These are phyloP conservation scores for Claviceps fusiformis DNA, from an alignment of 2,329 filamentous ascomycete species.

Conservation along the genomic window DNA sequence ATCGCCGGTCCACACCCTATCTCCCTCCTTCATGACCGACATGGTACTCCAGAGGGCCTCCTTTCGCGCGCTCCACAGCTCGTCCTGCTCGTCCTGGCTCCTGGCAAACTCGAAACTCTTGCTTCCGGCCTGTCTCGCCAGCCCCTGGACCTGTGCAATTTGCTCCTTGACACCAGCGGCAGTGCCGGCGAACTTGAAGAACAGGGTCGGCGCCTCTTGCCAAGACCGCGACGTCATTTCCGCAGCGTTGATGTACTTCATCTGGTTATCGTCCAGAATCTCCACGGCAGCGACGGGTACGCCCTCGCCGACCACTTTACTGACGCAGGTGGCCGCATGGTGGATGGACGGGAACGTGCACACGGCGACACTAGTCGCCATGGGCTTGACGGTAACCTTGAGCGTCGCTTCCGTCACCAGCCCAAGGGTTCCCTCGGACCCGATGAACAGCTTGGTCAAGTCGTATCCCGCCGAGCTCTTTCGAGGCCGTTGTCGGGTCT, in stretches of 20 bases:
- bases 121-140: constrained; percentile 48
- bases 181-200: constrained; percentile 75
- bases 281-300: constrained; percentile 85
- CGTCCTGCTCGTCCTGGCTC: constrained; percentile 53
- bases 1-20: constrained; percentile 74
- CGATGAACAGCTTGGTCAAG: constrained; percentile 77
- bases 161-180: constrained; percentile 63
- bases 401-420: constrained; percentile 83
- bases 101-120: constrained; percentile 67
- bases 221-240: constrained; percentile 53
- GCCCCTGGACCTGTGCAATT: constrained; percentile 48
- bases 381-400: constrained; percentile 71
- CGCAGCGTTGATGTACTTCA: constrained; percentile 54
- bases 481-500: constrained; percentile 73
- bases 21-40: constrained; percentile 48
- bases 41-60: constrained; percentile 73
- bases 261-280: constrained; percentile 84
- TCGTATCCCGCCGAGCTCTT: constrained; percentile 91
- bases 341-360: constrained; percentile 45
- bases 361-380: constrained; percentile 69
- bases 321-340: constrained; percentile 65
- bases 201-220: constrained; percentile 62
- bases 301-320: constrained; percentile 64
- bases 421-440: constrained; percentile 81
- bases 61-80: constrained; percentile 75